Base-by-base conservation (phyloP, 2,329 filamentous ascomycete species). In the Tolypocladium pustulatum region DNA sequence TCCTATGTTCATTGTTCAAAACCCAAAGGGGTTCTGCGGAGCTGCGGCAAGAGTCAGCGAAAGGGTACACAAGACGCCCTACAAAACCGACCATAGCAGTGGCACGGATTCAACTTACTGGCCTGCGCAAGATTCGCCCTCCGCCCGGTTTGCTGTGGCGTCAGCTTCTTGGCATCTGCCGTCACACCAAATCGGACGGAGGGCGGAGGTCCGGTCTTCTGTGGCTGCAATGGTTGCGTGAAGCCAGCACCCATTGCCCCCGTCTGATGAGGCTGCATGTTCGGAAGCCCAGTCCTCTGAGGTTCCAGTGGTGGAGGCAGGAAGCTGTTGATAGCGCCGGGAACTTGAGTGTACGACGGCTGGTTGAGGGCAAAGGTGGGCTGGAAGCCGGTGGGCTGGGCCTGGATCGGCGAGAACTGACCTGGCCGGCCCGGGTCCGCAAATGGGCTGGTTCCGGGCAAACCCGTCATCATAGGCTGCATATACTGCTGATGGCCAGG, bases 41-140 rank as follows among this genome's bases (percentile, higher is more conserved):
- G 79, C 79, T 81, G 41, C 20, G 51, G 17, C 27, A 34, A 56
- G 52, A 38, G 59, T 70, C 52, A 69, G 63, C 54, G 7, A 55
- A 17, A 6, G 13, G 4, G 37, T 8, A 7, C 13, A 43, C 10
- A 15, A 13, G 4, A 30, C 4, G 17, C 13, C n/a, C n/a, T 30
- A 27, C 9, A 4, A 55, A 15, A 8, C 4, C 3, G 7, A 43
- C 15, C 37, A 92, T 8, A 36, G 49, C 49, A 22, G 49, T 13
- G 30, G 34, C 20, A 20, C 30, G 4, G 30, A 13, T 30, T n/a
- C 32, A 34, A 53, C 93, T 88, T 87, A 97, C 93, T 99, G 69
- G 94, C 94, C 84, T 95, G 90, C 57, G 89, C 82, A 65, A 99
- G 81, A 72, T 97, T 97, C 59, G 94, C 94, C 77, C 89, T 86